Evolutionary conservation across 257 asterid genomes (phyloP), one percentile per base, ranked within the genome.

Genomic region (Datura wrightii): DNA sequence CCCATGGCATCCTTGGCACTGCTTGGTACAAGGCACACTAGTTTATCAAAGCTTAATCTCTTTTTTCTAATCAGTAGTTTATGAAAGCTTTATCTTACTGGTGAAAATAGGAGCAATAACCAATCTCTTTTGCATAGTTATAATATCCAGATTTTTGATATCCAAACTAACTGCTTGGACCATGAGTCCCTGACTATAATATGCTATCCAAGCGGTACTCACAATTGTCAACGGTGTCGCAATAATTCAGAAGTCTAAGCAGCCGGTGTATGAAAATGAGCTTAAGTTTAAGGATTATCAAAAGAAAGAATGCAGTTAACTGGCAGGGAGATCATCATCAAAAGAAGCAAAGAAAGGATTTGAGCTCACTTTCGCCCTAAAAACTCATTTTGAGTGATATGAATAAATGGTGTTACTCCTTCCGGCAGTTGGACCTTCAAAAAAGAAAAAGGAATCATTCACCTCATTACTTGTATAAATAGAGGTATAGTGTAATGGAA

Each of bases 281-380:
- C 39, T 63, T 80, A 2, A 16, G 6, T 55, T 55, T 19, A 16
- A 41, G 62, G 65, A 60, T 50, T 54, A 60, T 37, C 83, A 31
- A 70, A 5, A 31, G 65, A n/a, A 54, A 76, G 24, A 58, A 48
- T 55, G 52, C 31, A 46, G 18, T 31, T 79, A 53, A 85, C 50
- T 37, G 63, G 5, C 24, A 59, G 24, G 74, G 39, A 24, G 56
- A 34, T 78, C 55, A 79, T 42, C 83, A 36, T 14, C 2, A 37
- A 65, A 83, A 41, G 39, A 84, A 83, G 79, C 56, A 36, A 62
- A 62, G 34, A 52, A 74, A 58, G 84, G 67, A 54, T 79, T 79
- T 85, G 79, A 79, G 84, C 94, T 89, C 92, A 94, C 98, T 90
- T 93, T 83, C 87, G 87, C 74, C 92, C 94, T 76, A 63, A 82